Percentiles rank a stretch among this genome's conserved stretches.
These are phyloP conservation scores for Chrysoporthe austroafricana DNA, from an alignment of 2,329 filamentous ascomycete genomes.

Conservation along the genomic window DNA sequence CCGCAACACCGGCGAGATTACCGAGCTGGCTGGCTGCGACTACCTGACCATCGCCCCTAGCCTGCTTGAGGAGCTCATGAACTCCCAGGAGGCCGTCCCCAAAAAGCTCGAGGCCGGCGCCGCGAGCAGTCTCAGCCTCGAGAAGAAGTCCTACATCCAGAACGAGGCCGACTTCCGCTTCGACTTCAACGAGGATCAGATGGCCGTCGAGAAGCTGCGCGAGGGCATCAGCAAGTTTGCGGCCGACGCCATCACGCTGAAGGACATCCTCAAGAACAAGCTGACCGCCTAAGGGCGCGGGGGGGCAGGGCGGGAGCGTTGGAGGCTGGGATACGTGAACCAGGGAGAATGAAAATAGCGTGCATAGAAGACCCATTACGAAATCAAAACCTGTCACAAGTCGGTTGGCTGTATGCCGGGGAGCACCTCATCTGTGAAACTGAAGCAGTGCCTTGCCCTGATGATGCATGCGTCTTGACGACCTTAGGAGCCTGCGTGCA, in stretches of 20 bases:
- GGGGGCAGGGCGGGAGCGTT: not conserved
- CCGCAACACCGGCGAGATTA: constrained; percentile 95
- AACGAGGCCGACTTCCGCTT: constrained; percentile 93
- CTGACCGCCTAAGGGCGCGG: constrained; percentile 52
- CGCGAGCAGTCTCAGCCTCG: constrained; percentile 71
- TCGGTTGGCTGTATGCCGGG: not conserved
- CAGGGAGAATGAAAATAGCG: constrained; percentile 14
- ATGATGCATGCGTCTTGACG: no score
- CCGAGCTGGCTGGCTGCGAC: constrained; percentile 96
- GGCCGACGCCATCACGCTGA: constrained; percentile 91
- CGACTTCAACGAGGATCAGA: constrained; percentile 99
- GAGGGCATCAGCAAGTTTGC: constrained; percentile 99
- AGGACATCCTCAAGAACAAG: constrained; percentile 90
- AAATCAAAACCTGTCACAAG: not conserved
- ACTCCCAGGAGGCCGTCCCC: constrained; percentile 79
- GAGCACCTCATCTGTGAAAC: not conserved
- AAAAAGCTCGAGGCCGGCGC: constrained; percentile 83
- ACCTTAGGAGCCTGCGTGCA: no score
- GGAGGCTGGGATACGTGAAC: not conserved
- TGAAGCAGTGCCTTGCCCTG: no score
- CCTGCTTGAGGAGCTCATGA: constrained; percentile 91
- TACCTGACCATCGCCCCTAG: constrained; percentile 98
- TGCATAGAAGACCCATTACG: constrained; percentile 15
- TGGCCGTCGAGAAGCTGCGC: constrained; percentile 98
- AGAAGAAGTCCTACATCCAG: constrained; percentile 90